phyloP scores from a whole-genome alignment of 257 asterid species.

The Verbascum thapsus region DNA sequence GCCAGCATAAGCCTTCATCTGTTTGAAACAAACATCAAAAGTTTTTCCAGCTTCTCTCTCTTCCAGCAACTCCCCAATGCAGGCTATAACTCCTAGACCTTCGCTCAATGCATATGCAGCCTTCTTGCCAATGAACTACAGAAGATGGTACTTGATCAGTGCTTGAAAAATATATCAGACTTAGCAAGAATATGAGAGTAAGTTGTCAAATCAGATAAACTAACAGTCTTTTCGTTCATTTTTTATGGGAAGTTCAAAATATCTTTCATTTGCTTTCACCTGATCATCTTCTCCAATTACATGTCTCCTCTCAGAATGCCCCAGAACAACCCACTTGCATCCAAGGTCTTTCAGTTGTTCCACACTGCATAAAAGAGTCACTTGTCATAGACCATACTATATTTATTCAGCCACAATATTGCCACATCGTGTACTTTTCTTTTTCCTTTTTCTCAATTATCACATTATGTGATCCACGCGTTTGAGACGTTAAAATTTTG shows the following conservation, averaged over 20 bases:
- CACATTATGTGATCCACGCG: constrained; percentile 1
- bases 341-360: constrained; percentile 95
- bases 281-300: constrained; percentile 86
- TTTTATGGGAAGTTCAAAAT: neutral
- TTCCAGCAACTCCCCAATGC: constrained; percentile 94
- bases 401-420: neutral
- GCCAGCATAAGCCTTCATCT: constrained; percentile 91
- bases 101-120: constrained; percentile 95
- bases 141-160: constrained; percentile 29
- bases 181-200: constrained; percentile 16
- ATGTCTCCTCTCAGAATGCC: constrained; percentile 97
- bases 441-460: neutral
- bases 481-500: neutral
- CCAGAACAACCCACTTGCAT: constrained; percentile 95
- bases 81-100: constrained; percentile 89
- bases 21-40: constrained; percentile 88
- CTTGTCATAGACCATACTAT: neutral
- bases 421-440: too few relatives aligned
- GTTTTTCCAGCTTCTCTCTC: constrained; percentile 97
- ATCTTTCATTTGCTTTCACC: constrained; percentile 47
- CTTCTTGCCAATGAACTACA: constrained; percentile 94
- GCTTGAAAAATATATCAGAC: constrained; percentile 24
- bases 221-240: constrained; percentile 1
- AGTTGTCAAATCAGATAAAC: constrained; percentile 9
- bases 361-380: constrained; percentile 48